Evolutionary conservation across 225 moss, liverwort and hornwort genomes (phyloP), one percentile per base, ranked within the genome.

Genomic region (Straminergon stramineum): DNA sequence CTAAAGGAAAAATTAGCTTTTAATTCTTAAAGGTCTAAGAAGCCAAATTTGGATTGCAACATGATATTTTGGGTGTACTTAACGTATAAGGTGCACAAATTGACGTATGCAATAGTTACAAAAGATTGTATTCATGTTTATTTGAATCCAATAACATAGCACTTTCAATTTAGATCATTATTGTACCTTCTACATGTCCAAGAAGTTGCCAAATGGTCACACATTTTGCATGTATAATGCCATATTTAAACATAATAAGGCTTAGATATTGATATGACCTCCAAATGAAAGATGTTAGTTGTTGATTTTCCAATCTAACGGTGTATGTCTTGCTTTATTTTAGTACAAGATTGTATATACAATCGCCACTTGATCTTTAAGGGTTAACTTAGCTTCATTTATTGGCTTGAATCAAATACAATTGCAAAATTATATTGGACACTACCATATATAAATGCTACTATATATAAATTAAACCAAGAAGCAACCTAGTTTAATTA

Each of bases 161-260:
- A 78, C 15, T 55, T 53, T 2, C 2, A 78, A 37, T 78, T 34
- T 35, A 55, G 2, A 55, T 55, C 8, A 35, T 15, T 77, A 77
- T 55, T 78, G 9, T 6, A 55, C 56, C 4, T 53, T 5, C 3
- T 55, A 4, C 13, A 6, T 56, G 1, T 24, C 0, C 37, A 0
- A 35, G 2, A 78, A 55, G 13, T 14, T 77, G 7, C 3, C 13
- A 8, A 52, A 31, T 77, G 3, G 8, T 22, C 6, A 53, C 5
- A 20, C 35, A 23, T 23, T 55, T 1, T 78, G 2, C 15, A 53
- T 22, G 8, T 35, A 22, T 0, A 0, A 53, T 53, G 52, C 13
- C 3, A 51, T 77, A 77, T 14, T 53, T 77, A 35, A 34, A 35
- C 5, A 75, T 32, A 1, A 20, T 51, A 11, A 20, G 7, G 32